Conservation (phyloP, 2,329 filamentous ascomycete species). For the Monilinia vaccinii-corymbosi region DNA sequence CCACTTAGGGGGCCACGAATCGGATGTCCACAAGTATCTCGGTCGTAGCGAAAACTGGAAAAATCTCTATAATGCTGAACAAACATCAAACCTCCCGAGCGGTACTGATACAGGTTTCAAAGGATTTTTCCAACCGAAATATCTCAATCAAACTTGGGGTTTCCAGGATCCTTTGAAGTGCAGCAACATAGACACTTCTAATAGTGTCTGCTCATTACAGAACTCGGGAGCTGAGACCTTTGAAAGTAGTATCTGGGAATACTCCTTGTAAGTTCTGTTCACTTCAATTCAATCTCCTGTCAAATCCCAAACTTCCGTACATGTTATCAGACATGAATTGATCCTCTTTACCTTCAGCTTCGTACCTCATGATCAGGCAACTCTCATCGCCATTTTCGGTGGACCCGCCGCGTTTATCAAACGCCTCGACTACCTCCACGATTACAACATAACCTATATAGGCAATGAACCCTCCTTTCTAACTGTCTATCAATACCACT, state of each 20-base stretch:
- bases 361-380: slow-evolving; percentile 43
- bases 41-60: slow-evolving; percentile 41
- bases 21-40: slow-evolving; percentile 34
- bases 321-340: background rate
- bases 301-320: background rate
- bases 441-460: slow-evolving; percentile 52
- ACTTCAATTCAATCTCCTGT: background rate
- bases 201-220: slow-evolving; percentile 24
- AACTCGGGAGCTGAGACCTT: slow-evolving; percentile 49
- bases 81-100: slow-evolving; percentile 41
- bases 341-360: slow-evolving; percentile 16
- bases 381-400: slow-evolving; percentile 50
- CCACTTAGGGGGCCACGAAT: slow-evolving; percentile 43
- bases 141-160: slow-evolving; percentile 58
- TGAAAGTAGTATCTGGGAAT: slow-evolving; percentile 66
- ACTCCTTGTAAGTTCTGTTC: slow-evolving; percentile 31
- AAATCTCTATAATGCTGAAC: slow-evolving; percentile 49
- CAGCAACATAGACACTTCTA: slow-evolving; percentile 32
- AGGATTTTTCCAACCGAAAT: slow-evolving; percentile 62
- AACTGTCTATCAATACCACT: slow-evolving; percentile 61
- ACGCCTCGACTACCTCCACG: slow-evolving; percentile 57
- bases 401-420: slow-evolving; percentile 47
- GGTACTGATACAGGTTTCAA: slow-evolving; percentile 53
- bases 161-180: slow-evolving; percentile 60
- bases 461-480: slow-evolving; percentile 58